Base-by-base conservation (phyloP, 768 basidiomycete genomes). In the Naematelia encephala region DNA sequence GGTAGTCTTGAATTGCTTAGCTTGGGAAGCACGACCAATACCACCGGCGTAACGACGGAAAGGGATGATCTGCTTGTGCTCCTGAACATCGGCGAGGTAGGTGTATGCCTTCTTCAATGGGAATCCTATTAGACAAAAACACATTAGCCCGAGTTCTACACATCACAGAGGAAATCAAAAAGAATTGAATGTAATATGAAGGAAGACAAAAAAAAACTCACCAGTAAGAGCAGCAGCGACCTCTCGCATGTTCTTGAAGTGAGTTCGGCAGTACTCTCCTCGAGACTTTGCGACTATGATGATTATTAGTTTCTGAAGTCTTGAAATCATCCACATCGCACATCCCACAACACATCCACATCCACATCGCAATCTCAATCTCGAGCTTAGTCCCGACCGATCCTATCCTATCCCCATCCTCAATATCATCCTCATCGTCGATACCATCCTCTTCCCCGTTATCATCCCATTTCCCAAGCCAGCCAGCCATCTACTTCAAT, bases 221-320 rank as follows among this genome's bases (percentile, higher is more conserved):
- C 92, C 93, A 66, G 87, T 84, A 65, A 97, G 82, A 67, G 89
- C 91, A 66, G 94, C 94, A 52, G 90, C 93, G 57, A 98, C 96
- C 81, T 99, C 96, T 64, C 90, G 87, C 91, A 96, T 98, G 85
- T 98, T 99, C 88, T 99, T 99, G 87, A 96, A 99, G 83, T 97
- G 94, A 49, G 96, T 98, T 73, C 93, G 90, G 76, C 96, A 86
- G 84, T 97, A 92, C 82, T 94, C 91, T 73, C 92, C 92, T 74
- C 89, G 88, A 60, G 93, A 88, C 76, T 85, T 88, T 74, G 93
- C 86, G 78, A 89, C 91, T 94, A 63, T 30, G 34, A 10, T 19
- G 11, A 55, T 70, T 59, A 60, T n/a, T n/a, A n/a, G n/a, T 23
- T 48, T 51, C n/a, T n/a, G n/a, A n/a, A n/a, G n/a, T n/a, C n/a